A percentile compares a stretch with the other conserved stretches of the same genome.
Evolutionary conservation across 768 basidiomycete genomes (phyloP).

Genomic region (Guyanaporus albipodus): DNA sequence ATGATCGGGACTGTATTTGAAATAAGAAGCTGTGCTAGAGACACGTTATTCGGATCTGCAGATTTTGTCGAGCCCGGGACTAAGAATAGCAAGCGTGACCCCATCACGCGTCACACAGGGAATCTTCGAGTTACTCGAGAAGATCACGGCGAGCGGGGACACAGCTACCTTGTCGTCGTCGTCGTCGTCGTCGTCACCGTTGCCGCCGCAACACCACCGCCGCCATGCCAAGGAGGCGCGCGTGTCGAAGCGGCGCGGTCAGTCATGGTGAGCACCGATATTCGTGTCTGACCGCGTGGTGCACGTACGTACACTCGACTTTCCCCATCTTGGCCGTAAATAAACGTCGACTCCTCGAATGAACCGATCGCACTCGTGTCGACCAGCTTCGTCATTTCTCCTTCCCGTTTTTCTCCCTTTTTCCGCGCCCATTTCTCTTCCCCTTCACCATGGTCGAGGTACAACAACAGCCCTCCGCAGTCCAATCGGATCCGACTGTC

Average conservation of each 20-base stretch:
- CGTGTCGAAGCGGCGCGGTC: no score
- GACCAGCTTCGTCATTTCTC: slow-evolving; percentile 15
- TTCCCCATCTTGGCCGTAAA: slow-evolving; percentile 25
- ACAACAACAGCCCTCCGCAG: slow-evolving; percentile 21
- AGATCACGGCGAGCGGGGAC: background rate
- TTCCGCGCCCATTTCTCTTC: slow-evolving; percentile 23
- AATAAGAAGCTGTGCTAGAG: slow-evolving; percentile 27
- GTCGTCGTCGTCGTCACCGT: no score
- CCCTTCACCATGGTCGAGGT: slow-evolving; percentile 36
- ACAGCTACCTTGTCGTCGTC: no score
- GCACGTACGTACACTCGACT: slow-evolving; percentile 21
- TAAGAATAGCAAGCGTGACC: slow-evolving; percentile 12
- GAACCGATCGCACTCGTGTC: slow-evolving; percentile 29
- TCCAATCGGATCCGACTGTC: slow-evolving; percentile 36
- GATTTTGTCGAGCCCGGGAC: slow-evolving; percentile 17
- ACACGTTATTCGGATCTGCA: slow-evolving; percentile 34
- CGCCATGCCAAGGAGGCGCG: slow-evolving; percentile 8
- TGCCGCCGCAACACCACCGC: background rate
- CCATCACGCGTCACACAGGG: slow-evolving; percentile 17
- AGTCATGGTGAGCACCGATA: slow-evolving; percentile 9
- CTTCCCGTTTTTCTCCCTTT: slow-evolving; percentile 24
- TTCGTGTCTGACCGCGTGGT: slow-evolving; percentile 7
- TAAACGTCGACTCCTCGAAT: slow-evolving; percentile 26
- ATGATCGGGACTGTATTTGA: slow-evolving; percentile 22
- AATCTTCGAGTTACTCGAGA: background rate